phyloP scores from a whole-genome alignment of 495 filamentous ascomycete genomes.

The Hypoxylon fuscum region DNA sequence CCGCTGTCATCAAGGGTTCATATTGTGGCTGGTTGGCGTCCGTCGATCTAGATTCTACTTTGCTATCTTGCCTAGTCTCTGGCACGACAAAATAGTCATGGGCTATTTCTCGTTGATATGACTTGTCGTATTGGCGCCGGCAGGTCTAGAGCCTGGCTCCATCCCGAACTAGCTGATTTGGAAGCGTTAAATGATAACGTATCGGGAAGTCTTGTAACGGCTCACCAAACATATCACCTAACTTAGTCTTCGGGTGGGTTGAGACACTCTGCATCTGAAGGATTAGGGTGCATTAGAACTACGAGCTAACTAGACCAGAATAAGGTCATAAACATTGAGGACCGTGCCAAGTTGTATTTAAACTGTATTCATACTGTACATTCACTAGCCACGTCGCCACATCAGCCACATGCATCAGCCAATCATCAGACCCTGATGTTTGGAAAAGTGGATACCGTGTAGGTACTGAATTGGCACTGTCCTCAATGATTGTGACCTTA shows the following conservation, averaged over 20 bases:
- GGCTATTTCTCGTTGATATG: conserved; percentile 10
- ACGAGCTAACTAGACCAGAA: not conserved
- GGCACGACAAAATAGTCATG: too few relatives aligned
- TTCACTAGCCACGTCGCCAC: too few relatives aligned
- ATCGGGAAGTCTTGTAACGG: too few relatives aligned
- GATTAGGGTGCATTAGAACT: not conserved
- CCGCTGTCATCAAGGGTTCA: conserved; percentile 1
- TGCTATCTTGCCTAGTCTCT: too few relatives aligned
- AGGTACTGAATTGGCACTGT: too few relatives aligned
- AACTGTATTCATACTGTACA: too few relatives aligned
- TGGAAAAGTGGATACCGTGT: too few relatives aligned
- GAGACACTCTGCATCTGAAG: conserved; percentile 16
- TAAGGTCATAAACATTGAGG: too few relatives aligned
- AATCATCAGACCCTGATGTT: too few relatives aligned
- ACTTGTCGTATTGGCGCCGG: conserved; percentile 23
- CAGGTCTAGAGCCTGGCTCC: conserved; percentile 7
- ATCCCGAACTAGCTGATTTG: conserved; percentile 17
- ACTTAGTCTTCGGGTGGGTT: conserved; percentile 2
- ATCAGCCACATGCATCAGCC: too few relatives aligned
- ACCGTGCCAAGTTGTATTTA: too few relatives aligned
- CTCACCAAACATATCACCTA: not conserved
- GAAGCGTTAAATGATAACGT: conserved; percentile 20
- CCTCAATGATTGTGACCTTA: too few relatives aligned
- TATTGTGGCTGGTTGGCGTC: conserved; percentile 9
- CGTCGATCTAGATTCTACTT: conserved; percentile 19